These are phyloP conservation scores for Citrus sp. DNA, from an alignment of 345 rosid genomes.

Conservation along the genomic window DNA sequence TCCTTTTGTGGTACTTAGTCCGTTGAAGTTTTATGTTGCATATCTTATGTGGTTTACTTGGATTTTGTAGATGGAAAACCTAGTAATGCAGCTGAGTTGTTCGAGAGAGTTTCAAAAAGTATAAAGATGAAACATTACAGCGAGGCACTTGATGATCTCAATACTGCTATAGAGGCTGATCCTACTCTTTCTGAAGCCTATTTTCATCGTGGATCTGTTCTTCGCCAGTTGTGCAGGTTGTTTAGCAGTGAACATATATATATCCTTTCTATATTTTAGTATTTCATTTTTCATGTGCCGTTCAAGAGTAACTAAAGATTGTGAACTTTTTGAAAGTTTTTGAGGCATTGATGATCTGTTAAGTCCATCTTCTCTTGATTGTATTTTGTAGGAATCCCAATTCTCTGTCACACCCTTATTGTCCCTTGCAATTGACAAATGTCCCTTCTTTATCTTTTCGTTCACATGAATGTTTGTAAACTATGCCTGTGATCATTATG, in stretches of 20 bases:
- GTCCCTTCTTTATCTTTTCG: not conserved
- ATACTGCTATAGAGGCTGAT: conserved; percentile 90
- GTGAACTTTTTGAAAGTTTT: not conserved
- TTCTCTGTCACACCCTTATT: not conserved
- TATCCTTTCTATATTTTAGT: not conserved
- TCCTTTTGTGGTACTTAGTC: not conserved
- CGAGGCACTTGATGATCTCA: conserved; percentile 88
- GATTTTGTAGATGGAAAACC: conserved; percentile 54
- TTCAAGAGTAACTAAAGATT: not conserved
- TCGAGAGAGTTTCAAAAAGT: conserved; percentile 74
- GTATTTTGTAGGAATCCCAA: not conserved
- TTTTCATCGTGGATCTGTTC: conserved; percentile 68
- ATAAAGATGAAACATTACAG: conserved; percentile 74
- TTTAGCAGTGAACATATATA: not conserved
- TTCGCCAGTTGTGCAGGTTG: conserved; percentile 92
- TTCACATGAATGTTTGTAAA: not conserved
- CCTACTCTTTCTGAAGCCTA: conserved; percentile 90
- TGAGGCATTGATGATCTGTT: not conserved
- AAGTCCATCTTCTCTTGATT: not conserved
- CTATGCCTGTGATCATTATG: not conserved
- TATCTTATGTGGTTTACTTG: not conserved
- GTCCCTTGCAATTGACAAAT: not conserved
- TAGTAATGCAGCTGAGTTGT: conserved; percentile 62
- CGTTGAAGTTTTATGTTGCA: not conserved
- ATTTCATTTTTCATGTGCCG: not conserved